Base-by-base conservation (phyloP, 495 filamentous ascomycete genomes). In the Aspergillus asperescens region DNA sequence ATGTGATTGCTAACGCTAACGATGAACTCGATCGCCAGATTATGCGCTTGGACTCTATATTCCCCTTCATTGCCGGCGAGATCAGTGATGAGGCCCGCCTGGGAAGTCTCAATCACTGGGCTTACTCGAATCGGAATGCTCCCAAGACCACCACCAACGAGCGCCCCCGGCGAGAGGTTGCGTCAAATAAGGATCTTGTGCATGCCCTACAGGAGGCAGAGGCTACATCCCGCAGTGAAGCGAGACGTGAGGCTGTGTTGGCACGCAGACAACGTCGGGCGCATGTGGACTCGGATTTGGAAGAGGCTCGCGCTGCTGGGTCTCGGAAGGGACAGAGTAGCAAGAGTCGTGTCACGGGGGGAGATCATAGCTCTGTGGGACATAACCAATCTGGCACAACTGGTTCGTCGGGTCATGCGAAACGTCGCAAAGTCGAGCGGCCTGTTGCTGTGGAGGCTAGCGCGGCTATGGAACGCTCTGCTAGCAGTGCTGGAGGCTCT, bases 1-100 rank as follows among this genome's bases (percentile, higher is more conserved):
- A 95, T 55, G 90, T 97, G 46, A 85, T 96, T 34, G 83, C 85
- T 3, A 91, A 90, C 4, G 91, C 94, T 37, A 88, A 88, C 56
- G 88, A 95, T 49, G 86, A 90, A 46, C 79, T 97, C 7, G 81
- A 89, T 50, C 92, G 88, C 62, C 90, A 96, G 64, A 72, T 96
- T 18, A 67, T 80, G 48, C 87, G 93, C 19, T 81, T 96, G 57
- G 87, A 97, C 56, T 82, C 84, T 34, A 81, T 90, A 18, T 94
- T 82, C 73, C 85, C 87, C 12, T 84, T 88, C 69, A 81, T 97
- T 46, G 87, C 91, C 48, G 73, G 76, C 39, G 93, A 97, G 64
- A 87, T 97, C 64, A 96, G 90, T 72, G 90, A 95, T 29, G 88
- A 96, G 64, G 89, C 94, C 47, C 86, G 94, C 62, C 82, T 88